phyloP scores from a whole-genome alignment of 371 early-diverging fungal species.

The Encephalitozoon cuniculi region DNA sequence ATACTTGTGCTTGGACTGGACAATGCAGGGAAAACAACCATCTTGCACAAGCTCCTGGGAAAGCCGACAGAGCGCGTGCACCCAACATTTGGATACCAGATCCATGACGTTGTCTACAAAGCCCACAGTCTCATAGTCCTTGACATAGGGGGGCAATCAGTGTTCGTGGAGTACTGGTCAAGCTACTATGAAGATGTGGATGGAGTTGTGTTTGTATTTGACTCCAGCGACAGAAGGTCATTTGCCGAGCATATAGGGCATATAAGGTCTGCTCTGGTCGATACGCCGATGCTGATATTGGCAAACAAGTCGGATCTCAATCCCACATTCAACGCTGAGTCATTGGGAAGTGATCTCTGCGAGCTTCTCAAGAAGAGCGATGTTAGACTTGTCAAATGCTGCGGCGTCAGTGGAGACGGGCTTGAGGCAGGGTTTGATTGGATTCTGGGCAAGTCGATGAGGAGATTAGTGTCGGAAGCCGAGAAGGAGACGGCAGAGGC shows the following conservation, averaged over 20 bases:
- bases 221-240: constrained; percentile 70
- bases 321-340: background rate
- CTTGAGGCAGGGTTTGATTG: constrained; percentile 33
- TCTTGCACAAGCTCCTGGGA: constrained; percentile 74
- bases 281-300: constrained; percentile 63
- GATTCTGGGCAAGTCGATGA: background rate
- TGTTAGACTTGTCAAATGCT: background rate
- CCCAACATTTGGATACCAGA: constrained; percentile 60
- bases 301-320: constrained; percentile 51
- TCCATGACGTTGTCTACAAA: constrained; percentile 26
- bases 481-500: background rate
- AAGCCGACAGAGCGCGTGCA: background rate
- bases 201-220: constrained; percentile 93
- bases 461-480: background rate
- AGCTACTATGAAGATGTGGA: constrained; percentile 98
- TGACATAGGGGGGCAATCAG: constrained; percentile 96
- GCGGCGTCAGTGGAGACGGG: background rate
- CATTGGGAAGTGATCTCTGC: background rate
- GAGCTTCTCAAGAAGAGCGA: background rate
- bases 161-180: constrained; percentile 90
- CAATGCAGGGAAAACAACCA: constrained; percentile 97
- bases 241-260: constrained; percentile 78
- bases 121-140: constrained; percentile 73
- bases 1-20: constrained; percentile 92
- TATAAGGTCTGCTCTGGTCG: constrained; percentile 68